Base-by-base conservation (phyloP, 176 grass and related monocot genomes). In the Olyra latifolia region DNA sequence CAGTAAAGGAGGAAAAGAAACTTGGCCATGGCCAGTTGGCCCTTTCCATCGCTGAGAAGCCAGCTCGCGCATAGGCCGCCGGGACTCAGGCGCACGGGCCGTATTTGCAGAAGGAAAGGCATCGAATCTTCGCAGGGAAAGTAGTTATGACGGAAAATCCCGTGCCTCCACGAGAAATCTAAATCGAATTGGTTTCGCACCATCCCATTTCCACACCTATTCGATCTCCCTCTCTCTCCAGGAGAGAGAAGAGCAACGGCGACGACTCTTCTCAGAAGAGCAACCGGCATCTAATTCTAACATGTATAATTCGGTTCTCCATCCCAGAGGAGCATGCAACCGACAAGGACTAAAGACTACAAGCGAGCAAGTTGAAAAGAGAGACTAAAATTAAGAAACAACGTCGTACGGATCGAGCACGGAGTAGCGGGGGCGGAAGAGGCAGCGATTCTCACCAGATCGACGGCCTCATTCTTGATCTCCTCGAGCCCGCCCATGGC, bases 401-500 rank as follows among this genome's bases (percentile, higher is more conserved):
- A 4, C 56, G 6, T 61, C 14, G 11, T 16, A 30, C 29, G 13
- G 5, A 62, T 4, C 27, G 27, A 15, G 32, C 30, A 62, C 23
- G 13, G 27, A 62, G 6, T 15, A 29, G 2, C 6, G 10, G 48
- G 0, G 6, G 76, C 5, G 7, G 25, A 4, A 2, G 60, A 14
- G 19, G n/a, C 54, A 10, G 56, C 56, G 23, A 13, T 66, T 60
- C 87, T 93, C 74, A 97, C 94, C 94, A 97, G 86, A 94, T 97
- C 94, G 75, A 97, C 94, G 57, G 84, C 71, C 62, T 97, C 94
- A 77, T 97, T 94, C 87, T 69, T 91, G 66, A 97, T 93, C 66
- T 91, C 87, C 77, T 97, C 94, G 52, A 95, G 92, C 2, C 88
- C 92, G 13, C 74, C 86, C 88, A 89, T 89, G 88, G 72, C 87